Base-by-base conservation (phyloP, 2,329 filamentous ascomycete species). In the Sporothrix brunneoviolacea region DNA sequence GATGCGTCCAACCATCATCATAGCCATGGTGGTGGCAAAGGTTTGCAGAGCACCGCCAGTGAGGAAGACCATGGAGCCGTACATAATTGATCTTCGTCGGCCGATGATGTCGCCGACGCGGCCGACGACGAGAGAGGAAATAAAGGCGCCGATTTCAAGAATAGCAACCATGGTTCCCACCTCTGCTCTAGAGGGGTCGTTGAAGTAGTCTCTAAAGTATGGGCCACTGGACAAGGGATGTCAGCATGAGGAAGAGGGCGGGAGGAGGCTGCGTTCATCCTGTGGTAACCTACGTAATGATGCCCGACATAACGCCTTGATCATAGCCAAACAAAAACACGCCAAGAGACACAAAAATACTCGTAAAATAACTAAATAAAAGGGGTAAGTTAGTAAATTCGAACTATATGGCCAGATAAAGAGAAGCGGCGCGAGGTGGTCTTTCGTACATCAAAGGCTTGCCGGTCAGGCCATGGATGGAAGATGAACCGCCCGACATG, bases 91-190 rank as follows among this genome's bases (percentile, higher is more conserved):
- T 64, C 77, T 86, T 55, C 90, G 80, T 54, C 93, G 83, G 50
- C 93, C 93, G 55, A 97, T 88, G 51, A 95, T 79, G 65, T 98
- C 93, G 58, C 93, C 93, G 51, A 97, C 80, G 55, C 85, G 83
- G 44, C 93, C 93, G 32, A 97, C 89, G 27, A 84, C 68, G 10
- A 98, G 70, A 1, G 91, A 97, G 18, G 91, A 86, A 61, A 95
- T 85, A 55, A 98, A 86, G 33, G 93, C 93, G 53, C 93, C 93
- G 48, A 97, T 75, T 70, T 96, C 91, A 53, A 98, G 79, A 61
- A 98, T 97, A 58, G 93, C 91, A 52, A 98, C 93, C 85, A 97
- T 97, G 24, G 91, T 97, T 53, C 91, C 93, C 53, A 98, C 84
- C 65, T 95, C 82, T 41, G 90, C 88, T 60, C 81, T 80, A 21